Evolutionary conservation across 2,329 filamentous ascomycete species (phyloP).

Genomic region (Scortechinia acanthostroma): DNA sequence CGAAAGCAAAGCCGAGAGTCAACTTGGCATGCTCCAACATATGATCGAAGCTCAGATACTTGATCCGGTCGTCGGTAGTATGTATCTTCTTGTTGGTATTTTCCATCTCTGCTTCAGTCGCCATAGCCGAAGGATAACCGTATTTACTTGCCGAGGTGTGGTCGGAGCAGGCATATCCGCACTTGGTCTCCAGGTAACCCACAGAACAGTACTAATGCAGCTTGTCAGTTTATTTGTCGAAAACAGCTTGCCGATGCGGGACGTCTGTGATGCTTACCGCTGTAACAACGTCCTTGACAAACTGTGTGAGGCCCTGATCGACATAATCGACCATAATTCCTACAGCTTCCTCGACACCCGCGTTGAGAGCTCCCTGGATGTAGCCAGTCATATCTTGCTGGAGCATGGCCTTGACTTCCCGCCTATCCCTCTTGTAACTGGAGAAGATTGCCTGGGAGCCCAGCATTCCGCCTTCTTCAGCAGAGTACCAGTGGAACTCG

Average conservation of each 20-base stretch:
- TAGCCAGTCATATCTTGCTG: slow-evolving; percentile 36
- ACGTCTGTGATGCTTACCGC: slow-evolving; percentile 8
- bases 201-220: slow-evolving; percentile 23
- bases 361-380: slow-evolving; percentile 8
- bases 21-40: slow-evolving; percentile 56
- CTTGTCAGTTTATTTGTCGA: background rate
- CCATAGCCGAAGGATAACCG: slow-evolving; percentile 59
- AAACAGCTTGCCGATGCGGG: background rate
- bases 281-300: slow-evolving; percentile 25
- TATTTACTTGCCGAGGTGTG: slow-evolving; percentile 61
- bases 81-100: slow-evolving; percentile 66
- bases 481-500: slow-evolving; percentile 95
- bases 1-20: slow-evolving; percentile 36
- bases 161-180: slow-evolving; percentile 57
- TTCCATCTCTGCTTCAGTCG: slow-evolving; percentile 54
- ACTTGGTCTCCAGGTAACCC: slow-evolving; percentile 36
- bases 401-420: slow-evolving; percentile 29
- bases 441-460: slow-evolving; percentile 61
- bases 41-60: slow-evolving; percentile 61
- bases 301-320: slow-evolving; percentile 21
- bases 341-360: slow-evolving; percentile 16
- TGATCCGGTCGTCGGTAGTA: slow-evolving; percentile 64
- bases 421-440: slow-evolving; percentile 19
- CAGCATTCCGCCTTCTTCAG: slow-evolving; percentile 80
- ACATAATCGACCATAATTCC: slow-evolving; percentile 31